Evolutionary conservation across 306 rosid species (phyloP).

Genomic region (Benincasa hispida): DNA sequence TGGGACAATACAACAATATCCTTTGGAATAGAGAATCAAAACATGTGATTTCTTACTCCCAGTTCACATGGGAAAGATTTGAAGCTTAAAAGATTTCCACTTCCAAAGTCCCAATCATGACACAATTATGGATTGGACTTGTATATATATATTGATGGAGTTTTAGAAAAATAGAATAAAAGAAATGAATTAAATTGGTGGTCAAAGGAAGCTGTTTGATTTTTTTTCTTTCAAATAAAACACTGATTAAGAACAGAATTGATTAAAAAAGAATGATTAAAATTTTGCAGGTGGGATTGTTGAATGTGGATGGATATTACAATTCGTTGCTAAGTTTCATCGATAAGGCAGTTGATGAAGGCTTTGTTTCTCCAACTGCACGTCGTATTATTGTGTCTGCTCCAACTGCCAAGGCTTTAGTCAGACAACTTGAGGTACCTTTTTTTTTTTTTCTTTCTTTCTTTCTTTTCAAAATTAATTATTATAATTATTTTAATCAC

Average conservation of each 20-base stretch:
- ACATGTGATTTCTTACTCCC: conserved; percentile 44
- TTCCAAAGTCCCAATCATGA: background rate
- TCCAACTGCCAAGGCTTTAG: conserved; percentile 76
- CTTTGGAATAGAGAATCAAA: conserved; percentile 22
- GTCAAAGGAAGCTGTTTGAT: background rate
- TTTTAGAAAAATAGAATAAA: background rate
- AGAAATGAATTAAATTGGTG: background rate
- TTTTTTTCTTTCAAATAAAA: background rate
- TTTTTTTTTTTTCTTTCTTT: background rate
- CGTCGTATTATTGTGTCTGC: conserved; percentile 98
- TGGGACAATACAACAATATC: background rate
- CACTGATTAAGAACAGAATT: background rate
- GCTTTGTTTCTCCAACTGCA: conserved; percentile 86
- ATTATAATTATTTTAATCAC: background rate
- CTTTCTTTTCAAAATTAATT: background rate
- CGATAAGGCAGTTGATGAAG: conserved; percentile 98
- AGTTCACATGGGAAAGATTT: conserved; percentile 59
- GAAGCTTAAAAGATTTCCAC: background rate
- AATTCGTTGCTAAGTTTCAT: conserved; percentile 79
- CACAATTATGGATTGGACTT: background rate
- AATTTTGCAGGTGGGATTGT: conserved; percentile 69
- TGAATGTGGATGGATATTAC: conserved; percentile 96
- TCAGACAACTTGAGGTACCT: conserved; percentile 75
- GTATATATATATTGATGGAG: background rate
- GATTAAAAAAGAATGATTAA: background rate